Base-by-base conservation (phyloP, 2,329 filamentous ascomycete species). In the Penicillium sp. region DNA sequence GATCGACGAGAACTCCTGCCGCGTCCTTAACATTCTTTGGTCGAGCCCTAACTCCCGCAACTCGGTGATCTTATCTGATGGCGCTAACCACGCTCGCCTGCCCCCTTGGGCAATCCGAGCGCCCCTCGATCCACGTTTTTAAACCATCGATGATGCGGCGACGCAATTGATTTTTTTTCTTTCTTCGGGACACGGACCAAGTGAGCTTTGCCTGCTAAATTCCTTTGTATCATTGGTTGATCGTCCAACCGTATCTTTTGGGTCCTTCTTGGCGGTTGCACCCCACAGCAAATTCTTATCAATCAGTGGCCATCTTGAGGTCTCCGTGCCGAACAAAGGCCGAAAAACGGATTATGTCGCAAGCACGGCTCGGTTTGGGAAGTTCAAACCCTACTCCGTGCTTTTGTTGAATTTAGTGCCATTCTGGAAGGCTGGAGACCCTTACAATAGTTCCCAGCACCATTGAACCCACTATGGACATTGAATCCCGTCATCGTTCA, bases 11-110 rank as follows among this genome's bases (percentile, higher is more conserved):
- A 26, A 39, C 19, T 37, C 29, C 16, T 24, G n/a, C 43, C 47
- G 53, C 49, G 43, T 56, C 46, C 45, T 54, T 43, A 8, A 35
- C 16, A 31, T 44, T 48, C 49, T 53, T 52, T 46, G 22, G 50
- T 45, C 16, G 31, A 42, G 49, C 35, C 39, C 53, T 44, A 54
- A 42, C 13, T 24, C 48, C 58, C 57, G 57, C 53, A 58, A 42
- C 53, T 64, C 61, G 57, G 56, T 58, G 61, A 67, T 67, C 65
- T 67, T 67, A 67, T 67, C 65, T 60, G 65, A 67, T 67, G 55
- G 64, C 58, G 58, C 65, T 62, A 66, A 56, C 39, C 47, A 43
- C n/a, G 19, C 39, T 42, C 39, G 39, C 39, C 39, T 42, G 24
- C 51, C 49, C 24, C 19, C 46, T 59, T 39, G 46, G 61, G 46